Conservation (phyloP, 1,284 basidiomycete genomes). For the Leccinum ponderosum region DNA sequence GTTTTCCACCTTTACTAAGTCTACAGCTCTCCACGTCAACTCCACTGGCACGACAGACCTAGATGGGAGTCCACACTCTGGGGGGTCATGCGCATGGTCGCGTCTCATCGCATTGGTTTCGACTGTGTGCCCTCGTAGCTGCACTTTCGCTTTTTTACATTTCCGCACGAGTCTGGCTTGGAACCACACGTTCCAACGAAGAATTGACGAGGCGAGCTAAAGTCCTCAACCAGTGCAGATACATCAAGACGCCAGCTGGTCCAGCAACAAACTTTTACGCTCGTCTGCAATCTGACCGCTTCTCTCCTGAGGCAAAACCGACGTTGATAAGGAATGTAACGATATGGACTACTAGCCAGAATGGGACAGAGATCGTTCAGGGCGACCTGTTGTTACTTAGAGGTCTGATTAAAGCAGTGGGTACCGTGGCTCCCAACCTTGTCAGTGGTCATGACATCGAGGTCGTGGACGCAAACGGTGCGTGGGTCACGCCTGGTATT, state of each 20-base stretch:
- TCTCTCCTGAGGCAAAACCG: conserved; percentile 56
- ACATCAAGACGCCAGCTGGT: conserved; percentile 42
- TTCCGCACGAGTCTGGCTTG: background rate
- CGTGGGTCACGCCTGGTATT: conserved; percentile 70
- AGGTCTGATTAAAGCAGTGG: conserved; percentile 52
- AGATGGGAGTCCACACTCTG: conserved; percentile 1
- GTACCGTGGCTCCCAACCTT: conserved; percentile 37
- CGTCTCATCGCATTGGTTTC: background rate
- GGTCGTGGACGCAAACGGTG: conserved; percentile 56
- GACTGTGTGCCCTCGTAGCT: conserved; percentile 1
- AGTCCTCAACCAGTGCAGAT: conserved; percentile 49
- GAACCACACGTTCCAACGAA: background rate
- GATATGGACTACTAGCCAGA: conserved; percentile 72
- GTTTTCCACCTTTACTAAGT: background rate
- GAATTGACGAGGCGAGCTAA: conserved; percentile 16
- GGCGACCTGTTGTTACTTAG: conserved; percentile 57
- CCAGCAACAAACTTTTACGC: conserved; percentile 51
- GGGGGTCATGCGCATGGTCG: background rate
- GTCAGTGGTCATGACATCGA: conserved; percentile 35
- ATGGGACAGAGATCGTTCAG: conserved; percentile 62
- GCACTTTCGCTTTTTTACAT: conserved; percentile 1
- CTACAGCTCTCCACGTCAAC: background rate
- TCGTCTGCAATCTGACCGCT: conserved; percentile 65
- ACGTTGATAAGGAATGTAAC: conserved; percentile 71
- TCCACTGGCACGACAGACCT: background rate